A percentile compares a stretch with the other conserved stretches of the same genome.
Conservation (phyloP, 306 rosid species). For the Inga leiocalycina region DNA sequence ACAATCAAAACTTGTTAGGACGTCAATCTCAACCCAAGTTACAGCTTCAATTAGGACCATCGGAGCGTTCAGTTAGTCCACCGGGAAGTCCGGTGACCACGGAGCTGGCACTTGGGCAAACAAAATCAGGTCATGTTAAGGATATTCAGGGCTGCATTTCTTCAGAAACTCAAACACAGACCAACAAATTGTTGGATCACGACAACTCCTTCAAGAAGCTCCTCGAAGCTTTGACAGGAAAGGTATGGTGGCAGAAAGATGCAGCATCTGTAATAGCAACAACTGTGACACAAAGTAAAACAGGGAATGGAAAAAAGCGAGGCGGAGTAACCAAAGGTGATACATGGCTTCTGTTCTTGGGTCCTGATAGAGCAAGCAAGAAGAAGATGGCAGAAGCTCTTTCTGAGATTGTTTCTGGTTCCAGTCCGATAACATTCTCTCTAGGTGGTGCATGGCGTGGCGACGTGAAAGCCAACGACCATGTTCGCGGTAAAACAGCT, state of each 20-base stretch:
- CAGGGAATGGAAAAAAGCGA: constrained; percentile 69
- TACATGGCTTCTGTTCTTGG: constrained; percentile 83
- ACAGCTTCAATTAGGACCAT: constrained; percentile 58
- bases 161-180: constrained; percentile 66
- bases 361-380: constrained; percentile 90
- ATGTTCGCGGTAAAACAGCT: constrained; percentile 82
- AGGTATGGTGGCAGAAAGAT: constrained; percentile 98
- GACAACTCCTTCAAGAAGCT: constrained; percentile 81
- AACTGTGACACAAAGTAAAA: constrained; percentile 71
- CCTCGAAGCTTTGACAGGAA: constrained; percentile 66
- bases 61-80: constrained; percentile 41
- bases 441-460: constrained; percentile 52
- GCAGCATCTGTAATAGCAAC: constrained; percentile 88
- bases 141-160: constrained; percentile 69
- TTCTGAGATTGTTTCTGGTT: constrained; percentile 73
- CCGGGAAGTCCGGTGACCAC: constrained; percentile 73
- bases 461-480: constrained; percentile 53
- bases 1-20: constrained; percentile 52
- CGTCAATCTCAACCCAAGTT: constrained; percentile 67
- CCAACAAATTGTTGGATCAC: constrained; percentile 55
- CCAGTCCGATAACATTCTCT: constrained; percentile 62
- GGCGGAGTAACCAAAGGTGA: constrained; percentile 69
- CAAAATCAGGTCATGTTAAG: constrained; percentile 42
- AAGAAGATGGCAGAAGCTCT: constrained; percentile 91
- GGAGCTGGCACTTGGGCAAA: constrained; percentile 55